Percentiles rank a stretch among this genome's conserved stretches.
Evolutionary conservation across 2,329 filamentous ascomycete genomes (phyloP).

Genomic region (Cladosporium sp.): DNA sequence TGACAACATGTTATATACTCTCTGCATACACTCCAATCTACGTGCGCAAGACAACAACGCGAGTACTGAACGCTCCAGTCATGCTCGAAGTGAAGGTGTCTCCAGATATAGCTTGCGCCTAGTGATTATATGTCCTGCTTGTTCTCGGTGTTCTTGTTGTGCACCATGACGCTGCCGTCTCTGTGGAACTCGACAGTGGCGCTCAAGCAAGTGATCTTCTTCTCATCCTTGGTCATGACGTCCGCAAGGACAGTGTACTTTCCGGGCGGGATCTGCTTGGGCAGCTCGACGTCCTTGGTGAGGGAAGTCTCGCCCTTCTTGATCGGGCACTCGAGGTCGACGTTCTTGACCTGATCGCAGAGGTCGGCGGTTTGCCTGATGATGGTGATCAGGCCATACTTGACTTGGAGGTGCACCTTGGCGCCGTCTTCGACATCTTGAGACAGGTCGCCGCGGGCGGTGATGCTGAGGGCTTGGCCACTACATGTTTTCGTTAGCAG

Average conservation of each 20-base stretch:
- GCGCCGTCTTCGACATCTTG: conserved; percentile 72
- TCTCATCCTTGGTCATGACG: conserved; percentile 71
- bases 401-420: conserved; percentile 78
- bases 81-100: conserved; percentile 19
- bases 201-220: conserved; percentile 80
- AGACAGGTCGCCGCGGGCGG: conserved; percentile 69
- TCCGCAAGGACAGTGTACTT: conserved; percentile 87
- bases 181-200: conserved; percentile 64
- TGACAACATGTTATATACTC: conserved; percentile 6
- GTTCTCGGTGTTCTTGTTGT: neutral
- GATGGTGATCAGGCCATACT: conserved; percentile 88
- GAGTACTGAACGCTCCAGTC: conserved; percentile 15
- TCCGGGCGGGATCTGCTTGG: conserved; percentile 81
- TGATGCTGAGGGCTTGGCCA: conserved; percentile 72
- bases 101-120: neutral
- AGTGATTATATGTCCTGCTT: conserved; percentile 7
- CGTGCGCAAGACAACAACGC: conserved; percentile 8
- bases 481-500: conserved; percentile 44
- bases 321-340: conserved; percentile 84
- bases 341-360: conserved; percentile 83
- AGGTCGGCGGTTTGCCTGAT: conserved; percentile 77
- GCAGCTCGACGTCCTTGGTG: conserved; percentile 78
- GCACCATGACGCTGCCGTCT: conserved; percentile 22
- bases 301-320: conserved; percentile 69
- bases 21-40: neutral